phyloP scores from a whole-genome alignment of 2,329 filamentous ascomycete species.

The Metarhizium guizhouense region DNA sequence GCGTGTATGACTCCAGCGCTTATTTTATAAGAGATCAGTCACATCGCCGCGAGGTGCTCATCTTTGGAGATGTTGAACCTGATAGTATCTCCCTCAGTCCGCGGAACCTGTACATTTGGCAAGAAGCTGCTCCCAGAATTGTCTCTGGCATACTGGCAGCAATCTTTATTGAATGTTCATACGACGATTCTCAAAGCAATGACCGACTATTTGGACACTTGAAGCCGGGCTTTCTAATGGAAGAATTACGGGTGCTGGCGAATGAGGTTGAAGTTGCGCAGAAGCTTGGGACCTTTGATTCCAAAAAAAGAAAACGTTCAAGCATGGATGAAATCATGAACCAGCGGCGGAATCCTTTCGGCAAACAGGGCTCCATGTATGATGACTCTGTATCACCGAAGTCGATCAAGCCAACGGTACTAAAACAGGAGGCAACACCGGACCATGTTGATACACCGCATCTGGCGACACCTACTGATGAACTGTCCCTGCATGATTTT shows the following conservation, averaged over 20 bases:
- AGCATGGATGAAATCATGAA: slow-evolving; percentile 15
- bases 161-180: slow-evolving; percentile 95
- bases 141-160: slow-evolving; percentile 61
- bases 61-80: slow-evolving; percentile 94
- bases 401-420: slow-evolving; percentile 25
- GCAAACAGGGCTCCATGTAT: slow-evolving; percentile 10
- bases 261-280: slow-evolving; percentile 54
- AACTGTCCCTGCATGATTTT: slow-evolving; percentile 31
- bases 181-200: slow-evolving; percentile 70
- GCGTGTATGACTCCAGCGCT: slow-evolving; percentile 80
- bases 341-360: slow-evolving; percentile 12
- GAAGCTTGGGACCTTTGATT: slow-evolving; percentile 23
- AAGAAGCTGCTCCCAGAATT: slow-evolving; percentile 80
- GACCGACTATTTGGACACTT: slow-evolving; percentile 82
- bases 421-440: slow-evolving; percentile 7
- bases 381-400: slow-evolving; percentile 46
- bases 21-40: slow-evolving; percentile 79
- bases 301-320: slow-evolving; percentile 58
- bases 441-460: slow-evolving; percentile 27
- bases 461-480: slow-evolving; percentile 37
- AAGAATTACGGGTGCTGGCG: slow-evolving; percentile 68
- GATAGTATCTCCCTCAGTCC: slow-evolving; percentile 77
- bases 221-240: slow-evolving; percentile 71
- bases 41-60: slow-evolving; percentile 69
- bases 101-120: slow-evolving; percentile 76